Evolutionary conservation across 129 eudicot species (phyloP).

Genomic region (Dittrichia graveolens): DNA sequence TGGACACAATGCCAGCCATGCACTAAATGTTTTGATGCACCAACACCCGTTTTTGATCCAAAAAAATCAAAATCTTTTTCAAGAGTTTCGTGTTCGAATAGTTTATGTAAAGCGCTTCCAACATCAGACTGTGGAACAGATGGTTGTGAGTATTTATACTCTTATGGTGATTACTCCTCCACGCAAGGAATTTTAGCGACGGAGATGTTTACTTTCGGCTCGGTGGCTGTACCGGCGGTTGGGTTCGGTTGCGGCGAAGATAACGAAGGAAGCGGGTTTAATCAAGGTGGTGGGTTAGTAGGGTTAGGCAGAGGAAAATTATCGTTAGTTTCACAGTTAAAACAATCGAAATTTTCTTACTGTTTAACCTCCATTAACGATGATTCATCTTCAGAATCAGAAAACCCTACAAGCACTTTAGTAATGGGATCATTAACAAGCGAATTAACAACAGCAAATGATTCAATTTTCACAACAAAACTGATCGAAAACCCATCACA

Average conservation of each 20-base stretch:
- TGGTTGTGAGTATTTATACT: constrained; percentile 62
- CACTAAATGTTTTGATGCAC: constrained; percentile 58
- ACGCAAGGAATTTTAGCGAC: constrained; percentile 65
- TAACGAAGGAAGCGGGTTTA: constrained; percentile 74
- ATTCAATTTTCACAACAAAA: constrained; percentile 45
- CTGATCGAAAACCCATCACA: constrained; percentile 56
- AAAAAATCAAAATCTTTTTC: constrained; percentile 61
- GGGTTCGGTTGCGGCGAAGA: constrained; percentile 87
- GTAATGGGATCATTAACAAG: constrained; percentile 54
- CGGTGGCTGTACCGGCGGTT: constrained; percentile 45
- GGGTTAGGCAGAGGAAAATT: constrained; percentile 88
- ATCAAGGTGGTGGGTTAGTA: constrained; percentile 79
- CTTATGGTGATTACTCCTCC: constrained; percentile 80
- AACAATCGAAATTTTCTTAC: constrained; percentile 67
- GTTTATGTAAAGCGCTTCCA: constrained; percentile 59
- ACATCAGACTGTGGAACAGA: constrained; percentile 41
- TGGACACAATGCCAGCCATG: constrained; percentile 97
- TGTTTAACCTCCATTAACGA: constrained; percentile 69
- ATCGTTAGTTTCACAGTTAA: constrained; percentile 78
- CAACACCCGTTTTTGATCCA: constrained; percentile 79
- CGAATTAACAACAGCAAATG: background rate
- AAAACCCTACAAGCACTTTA: constrained; percentile 49
- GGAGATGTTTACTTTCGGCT: constrained; percentile 67
- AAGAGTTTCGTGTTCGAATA: constrained; percentile 45
- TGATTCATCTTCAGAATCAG: constrained; percentile 43